Conservation (phyloP, 139 green algal genomes). For the Chlamydomonas sp. region DNA sequence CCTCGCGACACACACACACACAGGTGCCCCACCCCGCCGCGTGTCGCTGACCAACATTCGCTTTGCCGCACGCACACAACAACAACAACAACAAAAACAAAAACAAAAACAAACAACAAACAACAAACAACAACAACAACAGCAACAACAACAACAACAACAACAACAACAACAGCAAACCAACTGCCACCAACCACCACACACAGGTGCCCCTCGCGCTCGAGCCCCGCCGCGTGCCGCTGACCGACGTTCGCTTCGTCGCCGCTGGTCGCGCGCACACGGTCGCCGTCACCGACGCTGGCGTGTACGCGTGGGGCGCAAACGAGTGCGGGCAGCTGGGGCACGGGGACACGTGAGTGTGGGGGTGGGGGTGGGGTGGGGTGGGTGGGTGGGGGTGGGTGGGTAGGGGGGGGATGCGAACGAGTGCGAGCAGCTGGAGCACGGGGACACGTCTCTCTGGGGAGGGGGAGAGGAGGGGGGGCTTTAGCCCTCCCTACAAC, state of each 20-base stretch:
- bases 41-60: conserved; percentile 39
- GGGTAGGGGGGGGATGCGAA: conserved; percentile 24
- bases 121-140: no score
- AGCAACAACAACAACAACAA: no score
- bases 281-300: conserved; percentile 53
- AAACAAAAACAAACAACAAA: no score
- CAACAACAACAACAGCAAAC: not conserved
- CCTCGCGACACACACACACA: no score
- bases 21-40: conserved; percentile 6
- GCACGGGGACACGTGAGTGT: conserved; percentile 15
- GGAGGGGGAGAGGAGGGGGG: not conserved
- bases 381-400: conserved; percentile 6
- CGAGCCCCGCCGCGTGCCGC: conserved; percentile 20
- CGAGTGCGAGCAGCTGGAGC: conserved; percentile 52
- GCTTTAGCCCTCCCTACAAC: no score
- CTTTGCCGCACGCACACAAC: no score
- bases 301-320: conserved; percentile 66
- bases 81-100: no score
- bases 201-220: not conserved
- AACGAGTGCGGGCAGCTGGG: conserved; percentile 61
- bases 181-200: not conserved
- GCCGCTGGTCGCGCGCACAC: conserved; percentile 66
- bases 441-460: conserved; percentile 14
- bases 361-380: not conserved
- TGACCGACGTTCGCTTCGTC: conserved; percentile 48